Conservation (phyloP, 768 basidiomycete species). For the Collybia mongolica region DNA sequence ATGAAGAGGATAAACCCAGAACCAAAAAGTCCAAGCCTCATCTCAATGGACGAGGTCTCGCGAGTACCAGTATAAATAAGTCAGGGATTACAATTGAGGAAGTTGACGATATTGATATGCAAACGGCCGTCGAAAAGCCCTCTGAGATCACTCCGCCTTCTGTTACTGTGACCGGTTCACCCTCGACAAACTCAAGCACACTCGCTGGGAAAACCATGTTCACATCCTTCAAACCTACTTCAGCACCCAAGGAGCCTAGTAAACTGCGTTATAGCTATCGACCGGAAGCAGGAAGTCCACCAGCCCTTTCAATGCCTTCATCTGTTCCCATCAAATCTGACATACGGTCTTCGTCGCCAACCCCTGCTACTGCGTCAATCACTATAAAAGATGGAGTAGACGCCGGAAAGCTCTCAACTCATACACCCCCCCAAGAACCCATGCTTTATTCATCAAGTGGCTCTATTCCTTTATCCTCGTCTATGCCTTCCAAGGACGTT, state of each 20-base stretch:
- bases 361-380: background rate
- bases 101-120: conserved; percentile 26
- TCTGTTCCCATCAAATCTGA: conserved; percentile 12
- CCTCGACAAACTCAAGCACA: conserved; percentile 16
- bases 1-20: conserved; percentile 35
- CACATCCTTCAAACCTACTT: conserved; percentile 43
- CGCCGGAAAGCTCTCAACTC: background rate
- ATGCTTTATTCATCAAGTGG: too few species aligned
- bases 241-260: conserved; percentile 72
- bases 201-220: conserved; percentile 20
- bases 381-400: background rate
- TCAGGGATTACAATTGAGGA: conserved; percentile 31
- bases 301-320: conserved; percentile 17
- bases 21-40: conserved; percentile 52
- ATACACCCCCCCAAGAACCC: too few species aligned
- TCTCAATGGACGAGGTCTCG: conserved; percentile 18
- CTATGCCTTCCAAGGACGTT: conserved; percentile 20
- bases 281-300: conserved; percentile 38
- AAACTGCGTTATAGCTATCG: conserved; percentile 75
- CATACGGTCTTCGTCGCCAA: background rate
- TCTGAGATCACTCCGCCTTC: conserved; percentile 6
- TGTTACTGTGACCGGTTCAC: background rate
- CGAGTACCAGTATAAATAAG: conserved; percentile 5
- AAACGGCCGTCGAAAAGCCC: conserved; percentile 10
- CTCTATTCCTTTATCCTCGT: too few species aligned